Evolutionary conservation across 2,329 filamentous ascomycete genomes (phyloP).

Genomic region (Scleromitrula shiraiana): DNA sequence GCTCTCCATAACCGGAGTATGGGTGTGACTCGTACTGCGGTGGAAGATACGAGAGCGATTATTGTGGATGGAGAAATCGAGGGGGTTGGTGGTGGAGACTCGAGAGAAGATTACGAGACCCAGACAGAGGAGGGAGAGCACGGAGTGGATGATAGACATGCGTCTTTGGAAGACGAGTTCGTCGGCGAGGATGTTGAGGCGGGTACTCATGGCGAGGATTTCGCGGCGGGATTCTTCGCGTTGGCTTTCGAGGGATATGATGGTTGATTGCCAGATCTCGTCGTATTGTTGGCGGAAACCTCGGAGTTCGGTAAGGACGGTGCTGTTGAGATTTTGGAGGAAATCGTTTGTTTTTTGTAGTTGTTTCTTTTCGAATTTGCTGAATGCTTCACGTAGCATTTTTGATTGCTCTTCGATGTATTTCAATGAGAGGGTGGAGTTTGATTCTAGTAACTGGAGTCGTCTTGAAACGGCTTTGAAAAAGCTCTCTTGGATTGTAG

Average conservation of each 20-base stretch:
- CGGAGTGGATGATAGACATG: constrained; percentile 86
- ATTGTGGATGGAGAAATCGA: constrained; percentile 17
- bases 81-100: constrained; percentile 31
- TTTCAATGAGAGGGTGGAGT: constrained; percentile 84
- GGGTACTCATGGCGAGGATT: constrained; percentile 69
- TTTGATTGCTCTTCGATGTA: constrained; percentile 96
- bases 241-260: constrained; percentile 83
- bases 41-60: constrained; percentile 17
- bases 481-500: constrained; percentile 92
- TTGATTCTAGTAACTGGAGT: constrained; percentile 81
- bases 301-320: constrained; percentile 73
- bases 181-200: constrained; percentile 85
- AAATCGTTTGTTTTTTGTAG: constrained; percentile 75
- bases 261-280: constrained; percentile 91
- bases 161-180: constrained; percentile 82
- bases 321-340: constrained; percentile 76
- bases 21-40: constrained; percentile 10
- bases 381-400: constrained; percentile 79
- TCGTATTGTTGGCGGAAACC: constrained; percentile 82
- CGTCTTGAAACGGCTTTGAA: constrained; percentile 96
- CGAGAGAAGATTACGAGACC: constrained; percentile 77
- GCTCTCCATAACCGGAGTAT: constrained; percentile 18
- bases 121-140: constrained; percentile 79
- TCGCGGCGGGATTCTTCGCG: constrained; percentile 77
- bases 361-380: constrained; percentile 80